Conservation (phyloP, 148 eudicot species). For the Rhododendron simsii region DNA sequence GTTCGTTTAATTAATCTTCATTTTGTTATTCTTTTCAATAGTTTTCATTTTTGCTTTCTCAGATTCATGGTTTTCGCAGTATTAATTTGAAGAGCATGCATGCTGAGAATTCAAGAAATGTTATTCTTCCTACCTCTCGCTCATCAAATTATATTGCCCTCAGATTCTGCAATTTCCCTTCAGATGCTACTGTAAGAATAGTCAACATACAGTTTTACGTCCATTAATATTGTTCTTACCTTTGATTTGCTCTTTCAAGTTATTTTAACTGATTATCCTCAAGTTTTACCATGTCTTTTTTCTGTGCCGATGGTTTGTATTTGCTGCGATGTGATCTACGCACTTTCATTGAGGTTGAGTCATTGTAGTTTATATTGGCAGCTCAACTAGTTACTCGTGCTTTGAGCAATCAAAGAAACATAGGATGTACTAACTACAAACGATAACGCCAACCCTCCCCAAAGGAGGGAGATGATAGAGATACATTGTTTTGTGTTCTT, state of each 20-base stretch:
- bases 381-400: background rate
- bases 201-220: background rate
- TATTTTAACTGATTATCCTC: background rate
- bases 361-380: background rate
- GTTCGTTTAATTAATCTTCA: slow-evolving; percentile 2
- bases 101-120: slow-evolving; percentile 57
- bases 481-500: background rate
- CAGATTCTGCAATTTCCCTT: slow-evolving; percentile 48
- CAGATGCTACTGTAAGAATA: slow-evolving; percentile 51
- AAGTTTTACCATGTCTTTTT: background rate
- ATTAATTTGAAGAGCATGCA: slow-evolving; percentile 94
- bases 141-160: slow-evolving; percentile 71
- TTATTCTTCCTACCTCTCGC: slow-evolving; percentile 77
- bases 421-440: no score
- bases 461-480: background rate
- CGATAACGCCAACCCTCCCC: background rate
- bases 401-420: background rate
- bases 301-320: background rate
- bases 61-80: slow-evolving; percentile 89
- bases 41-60: slow-evolving; percentile 49
- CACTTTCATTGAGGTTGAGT: background rate
- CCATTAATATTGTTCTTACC: background rate
- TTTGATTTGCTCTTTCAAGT: background rate
- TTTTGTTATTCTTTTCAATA: background rate
- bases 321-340: background rate